Percentiles rank a stretch among this genome's conserved stretches.
Evolutionary conservation across 2,329 filamentous ascomycete species (phyloP).

Genomic region (Aspergillus sp.): DNA sequence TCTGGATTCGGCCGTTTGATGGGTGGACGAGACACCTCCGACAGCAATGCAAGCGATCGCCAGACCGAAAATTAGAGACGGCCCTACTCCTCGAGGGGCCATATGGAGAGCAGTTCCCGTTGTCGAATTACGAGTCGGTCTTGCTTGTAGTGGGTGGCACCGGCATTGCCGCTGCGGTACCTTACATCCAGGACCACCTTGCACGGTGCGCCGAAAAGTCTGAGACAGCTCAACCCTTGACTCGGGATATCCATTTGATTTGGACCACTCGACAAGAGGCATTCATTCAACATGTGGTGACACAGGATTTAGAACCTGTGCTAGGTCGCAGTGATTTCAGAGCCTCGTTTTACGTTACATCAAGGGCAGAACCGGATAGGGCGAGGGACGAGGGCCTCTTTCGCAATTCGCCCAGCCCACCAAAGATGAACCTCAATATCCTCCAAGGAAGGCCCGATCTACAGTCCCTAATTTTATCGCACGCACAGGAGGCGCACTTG

Average conservation of each 20-base stretch:
- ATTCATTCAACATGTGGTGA: conserved; percentile 28
- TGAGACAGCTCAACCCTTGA: conserved; percentile 12
- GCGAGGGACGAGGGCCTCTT: background rate
- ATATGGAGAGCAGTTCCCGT: conserved; percentile 44
- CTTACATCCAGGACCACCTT: conserved; percentile 36
- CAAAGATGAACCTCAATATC: conserved; percentile 7
- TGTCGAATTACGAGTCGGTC: conserved; percentile 49
- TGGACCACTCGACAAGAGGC: conserved; percentile 33
- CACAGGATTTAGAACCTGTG: conserved; percentile 24
- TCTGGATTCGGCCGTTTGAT: conserved; percentile 51
- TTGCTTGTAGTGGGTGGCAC: conserved; percentile 47
- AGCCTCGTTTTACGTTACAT: conserved; percentile 30
- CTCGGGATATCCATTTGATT: conserved; percentile 30
- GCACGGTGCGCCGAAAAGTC: conserved; percentile 11
- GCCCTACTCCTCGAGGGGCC: conserved; percentile 51
- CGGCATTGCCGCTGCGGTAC: conserved; percentile 45
- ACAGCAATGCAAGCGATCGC: conserved; percentile 30
- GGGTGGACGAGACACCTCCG: conserved; percentile 51
- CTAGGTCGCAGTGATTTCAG: conserved; percentile 29
- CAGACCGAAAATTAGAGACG: conserved; percentile 22
- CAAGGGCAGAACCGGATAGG: background rate
- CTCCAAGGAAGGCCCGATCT: conserved; percentile 38
- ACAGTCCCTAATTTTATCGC: conserved; percentile 27
- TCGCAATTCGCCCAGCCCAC: background rate
- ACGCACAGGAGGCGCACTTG: conserved; percentile 28